Evolutionary conservation across 768 basidiomycete species (phyloP), one percentile per base, ranked within the genome.

Genomic region (Tulasnella sp.): DNA sequence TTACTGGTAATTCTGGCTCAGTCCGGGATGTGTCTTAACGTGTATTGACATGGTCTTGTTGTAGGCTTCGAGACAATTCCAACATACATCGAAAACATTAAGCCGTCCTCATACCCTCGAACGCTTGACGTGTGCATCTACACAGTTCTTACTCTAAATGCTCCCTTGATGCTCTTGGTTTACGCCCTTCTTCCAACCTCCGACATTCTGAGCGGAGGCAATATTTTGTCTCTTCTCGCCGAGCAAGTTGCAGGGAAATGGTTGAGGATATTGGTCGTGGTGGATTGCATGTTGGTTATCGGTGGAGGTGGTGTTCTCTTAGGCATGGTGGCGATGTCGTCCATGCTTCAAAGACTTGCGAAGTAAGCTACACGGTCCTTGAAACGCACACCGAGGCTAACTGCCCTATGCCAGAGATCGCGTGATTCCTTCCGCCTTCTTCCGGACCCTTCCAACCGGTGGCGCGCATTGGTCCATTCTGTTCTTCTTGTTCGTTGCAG

Each of bases 221-320:
- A 93, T 81, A 86, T 92, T 1, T 86, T 93, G 13, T 90, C 90
- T 80, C 80, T 89, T n/a, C 85, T 93, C 9, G 91, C 91, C 0
- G 83, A 91, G 80, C 83, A 82, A 81, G 91, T 90, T 80, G 86
- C 85, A 0, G 90, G 91, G 0, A 84, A 82, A 18, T 92, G 91
- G 91, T 81, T 93, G 32, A 85, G 91, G 20, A 86, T 86, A 16
- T 89, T 88, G 86, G 85, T 92, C 15, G 91, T 89, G 0, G 86
- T 89, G 0, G 92, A 94, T 80, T 91, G 91, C 3, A 86, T 90
- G 69, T 82, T 91, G n/a, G 92, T 93, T 18, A 86, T 93, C 2
- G 91, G 89, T 77, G 92, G 91, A 1, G 74, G 74, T 20, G 91
- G 91, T 0, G 89, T 93, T 37, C 85, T 93, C 10, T 90, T 91